phyloP scores from a whole-genome alignment of 306 rosid genomes.

The Gastrolobium villosum region DNA sequence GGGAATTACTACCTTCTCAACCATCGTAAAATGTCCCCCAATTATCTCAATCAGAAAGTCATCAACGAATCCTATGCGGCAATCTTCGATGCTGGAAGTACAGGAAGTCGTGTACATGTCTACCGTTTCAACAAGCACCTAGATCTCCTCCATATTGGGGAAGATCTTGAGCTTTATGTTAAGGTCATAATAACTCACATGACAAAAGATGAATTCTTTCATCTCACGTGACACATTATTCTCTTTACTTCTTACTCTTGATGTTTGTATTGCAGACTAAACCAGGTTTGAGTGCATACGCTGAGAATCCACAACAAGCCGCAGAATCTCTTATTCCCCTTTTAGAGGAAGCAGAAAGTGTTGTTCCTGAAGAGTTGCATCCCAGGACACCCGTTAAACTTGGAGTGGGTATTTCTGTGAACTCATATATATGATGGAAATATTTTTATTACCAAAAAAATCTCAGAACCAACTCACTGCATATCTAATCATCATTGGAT shows the following conservation, averaged over 20 bases:
- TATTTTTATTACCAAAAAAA: too few relatives aligned
- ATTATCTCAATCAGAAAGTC: conserved; percentile 30
- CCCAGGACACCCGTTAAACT: conserved; percentile 73
- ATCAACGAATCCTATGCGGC: conserved; percentile 57
- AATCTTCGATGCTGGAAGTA: conserved; percentile 83
- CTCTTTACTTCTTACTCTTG: background rate
- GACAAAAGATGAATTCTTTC: too few relatives aligned
- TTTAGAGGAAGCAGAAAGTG: conserved; percentile 62
- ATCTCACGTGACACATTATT: background rate
- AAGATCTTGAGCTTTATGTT: conserved; percentile 64
- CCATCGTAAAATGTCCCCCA: conserved; percentile 57
- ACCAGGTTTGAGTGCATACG: conserved; percentile 76
- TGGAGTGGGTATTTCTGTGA: conserved; percentile 58
- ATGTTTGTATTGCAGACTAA: conserved; percentile 27
- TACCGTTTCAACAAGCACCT: conserved; percentile 61
- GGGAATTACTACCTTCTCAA: conserved; percentile 24
- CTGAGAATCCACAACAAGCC: conserved; percentile 59
- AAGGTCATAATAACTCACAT: conserved; percentile 43
- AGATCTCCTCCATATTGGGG: conserved; percentile 72
- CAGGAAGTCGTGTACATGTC: conserved; percentile 86
- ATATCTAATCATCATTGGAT: too few relatives aligned
- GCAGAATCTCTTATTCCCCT: conserved; percentile 74
- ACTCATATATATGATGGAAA: background rate
- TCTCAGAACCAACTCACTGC: too few relatives aligned
- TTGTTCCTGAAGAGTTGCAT: conserved; percentile 64